Evolutionary conservation across 495 filamentous ascomycete species (phyloP), one percentile per base, ranked within the genome.

Genomic region (Lasiosphaeria miniovina): DNA sequence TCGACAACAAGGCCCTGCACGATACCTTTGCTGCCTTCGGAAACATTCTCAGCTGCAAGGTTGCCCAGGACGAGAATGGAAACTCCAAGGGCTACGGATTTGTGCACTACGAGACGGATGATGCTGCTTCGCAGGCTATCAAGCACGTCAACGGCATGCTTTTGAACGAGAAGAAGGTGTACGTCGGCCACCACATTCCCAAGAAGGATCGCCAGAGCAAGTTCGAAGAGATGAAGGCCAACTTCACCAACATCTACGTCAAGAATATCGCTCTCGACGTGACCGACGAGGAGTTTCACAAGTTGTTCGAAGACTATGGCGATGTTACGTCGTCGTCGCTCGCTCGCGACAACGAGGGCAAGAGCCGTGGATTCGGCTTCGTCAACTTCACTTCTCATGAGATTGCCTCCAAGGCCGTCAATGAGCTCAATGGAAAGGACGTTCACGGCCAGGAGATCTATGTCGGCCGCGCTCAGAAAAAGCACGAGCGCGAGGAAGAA

Each of bases 181-280:
- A 93, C 68, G 94, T 99, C 65, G 94, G 94, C 58, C 93, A 97
- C 77, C 94, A 99, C 80, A 96, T 99, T 74, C 94, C 94, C 66
- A 96, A 97, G 89, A 99, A 99, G 84, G 94, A 99, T 68, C 95
- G 94, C 66, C 93, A 97, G 83, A 96, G 91, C 90, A 99, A 99
- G 82, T 98, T 97, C 72, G 94, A 99, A 82, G 94, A 99, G 84
- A 99, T 99, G 93, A 98, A 98, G 87, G 94, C 95, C 75, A 98
- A 99, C 84, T 99, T 96, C 83, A 99, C 94, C 79, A 99, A 99
- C 76, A 86, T 98, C 73, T 99, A 98, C 77, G 90, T 99, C 78
- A 99, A 99, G 88, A 99, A 98, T 79, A 86, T 99, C 67, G 86
- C 88, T 62, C 65, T 75, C n/a, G 91, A 96, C 54, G 89, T 88